Evolutionary conservation across 1,139 yeast species (phyloP).

Genomic region (Hansenula lynferdii): DNA sequence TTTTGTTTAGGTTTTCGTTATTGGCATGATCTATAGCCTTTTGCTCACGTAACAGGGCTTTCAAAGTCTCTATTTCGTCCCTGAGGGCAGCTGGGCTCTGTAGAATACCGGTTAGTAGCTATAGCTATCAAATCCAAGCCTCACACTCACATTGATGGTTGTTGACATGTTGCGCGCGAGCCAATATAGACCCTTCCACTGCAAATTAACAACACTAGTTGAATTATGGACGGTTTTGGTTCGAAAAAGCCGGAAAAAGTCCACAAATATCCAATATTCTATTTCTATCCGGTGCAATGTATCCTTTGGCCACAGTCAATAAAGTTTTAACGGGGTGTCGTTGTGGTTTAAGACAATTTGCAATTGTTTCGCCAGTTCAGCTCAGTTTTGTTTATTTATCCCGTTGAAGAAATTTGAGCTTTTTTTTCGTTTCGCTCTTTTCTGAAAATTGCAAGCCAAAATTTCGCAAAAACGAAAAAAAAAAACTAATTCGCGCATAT

Average conservation of each 20-base stretch:
- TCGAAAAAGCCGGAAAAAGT: too few species aligned
- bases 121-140: background rate
- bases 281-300: too few species aligned
- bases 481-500: background rate
- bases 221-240: background rate
- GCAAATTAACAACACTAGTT: background rate
- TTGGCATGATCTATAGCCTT: constrained; percentile 11
- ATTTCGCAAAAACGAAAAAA: background rate
- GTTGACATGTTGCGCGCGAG: constrained; percentile 1
- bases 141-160: background rate
- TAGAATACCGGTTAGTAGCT: background rate
- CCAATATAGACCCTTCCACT: background rate
- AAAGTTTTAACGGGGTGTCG: too few species aligned
- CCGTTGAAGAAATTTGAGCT: constrained; percentile 1
- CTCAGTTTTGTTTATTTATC: constrained; percentile 1
- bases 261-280: too few species aligned
- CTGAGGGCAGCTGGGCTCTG: constrained; percentile 10
- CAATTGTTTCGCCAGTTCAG: background rate
- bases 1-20: constrained; percentile 17
- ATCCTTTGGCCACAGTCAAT: too few species aligned
- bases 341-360: too few species aligned
- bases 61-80: constrained; percentile 22
- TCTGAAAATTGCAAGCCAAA: background rate
- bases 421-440: constrained; percentile 1
- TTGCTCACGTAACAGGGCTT: constrained; percentile 16